A percentile compares a stretch with the other conserved stretches of the same genome.
Conservation (phyloP, 345 rosid genomes). For the Salix brachista region DNA sequence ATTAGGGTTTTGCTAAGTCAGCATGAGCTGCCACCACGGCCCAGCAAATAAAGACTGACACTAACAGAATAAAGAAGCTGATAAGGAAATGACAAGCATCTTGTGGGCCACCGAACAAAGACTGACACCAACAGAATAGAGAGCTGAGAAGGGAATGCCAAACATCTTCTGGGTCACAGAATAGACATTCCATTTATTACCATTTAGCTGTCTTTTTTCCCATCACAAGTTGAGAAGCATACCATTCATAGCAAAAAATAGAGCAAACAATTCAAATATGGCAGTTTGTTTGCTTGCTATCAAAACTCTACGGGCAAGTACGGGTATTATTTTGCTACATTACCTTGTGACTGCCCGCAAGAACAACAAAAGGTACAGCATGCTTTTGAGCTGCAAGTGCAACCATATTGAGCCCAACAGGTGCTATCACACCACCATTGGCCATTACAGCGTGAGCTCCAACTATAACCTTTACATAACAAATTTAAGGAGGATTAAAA, state of each 20-base stretch:
- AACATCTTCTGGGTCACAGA: background rate
- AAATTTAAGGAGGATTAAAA: conserved; percentile 19
- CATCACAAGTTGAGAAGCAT: background rate
- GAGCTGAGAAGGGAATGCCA: background rate
- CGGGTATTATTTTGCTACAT: conserved; percentile 1
- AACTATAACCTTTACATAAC: conserved; percentile 66
- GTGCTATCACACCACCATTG: conserved; percentile 94
- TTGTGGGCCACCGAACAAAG: background rate
- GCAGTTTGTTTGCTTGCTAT: background rate
- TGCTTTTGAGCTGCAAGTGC: conserved; percentile 97
- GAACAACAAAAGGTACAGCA: conserved; percentile 97
- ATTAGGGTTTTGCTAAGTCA: background rate
- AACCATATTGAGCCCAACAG: conserved; percentile 97
- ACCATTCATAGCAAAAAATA: conserved; percentile 7
- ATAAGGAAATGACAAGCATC: background rate
- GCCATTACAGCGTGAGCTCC: conserved; percentile 99
- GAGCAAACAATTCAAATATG: background rate
- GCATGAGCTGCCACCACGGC: background rate
- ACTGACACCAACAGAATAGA: background rate
- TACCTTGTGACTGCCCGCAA: conserved; percentile 98
- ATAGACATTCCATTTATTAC: background rate
- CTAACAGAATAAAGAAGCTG: background rate
- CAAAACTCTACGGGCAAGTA: conserved; percentile 3
- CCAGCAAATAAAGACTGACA: background rate
- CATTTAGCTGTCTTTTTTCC: background rate